Evolutionary conservation across 208 protist genomes (phyloP), one percentile per base, ranked within the genome.

Genomic region (Wallacemonas sp.): DNA sequence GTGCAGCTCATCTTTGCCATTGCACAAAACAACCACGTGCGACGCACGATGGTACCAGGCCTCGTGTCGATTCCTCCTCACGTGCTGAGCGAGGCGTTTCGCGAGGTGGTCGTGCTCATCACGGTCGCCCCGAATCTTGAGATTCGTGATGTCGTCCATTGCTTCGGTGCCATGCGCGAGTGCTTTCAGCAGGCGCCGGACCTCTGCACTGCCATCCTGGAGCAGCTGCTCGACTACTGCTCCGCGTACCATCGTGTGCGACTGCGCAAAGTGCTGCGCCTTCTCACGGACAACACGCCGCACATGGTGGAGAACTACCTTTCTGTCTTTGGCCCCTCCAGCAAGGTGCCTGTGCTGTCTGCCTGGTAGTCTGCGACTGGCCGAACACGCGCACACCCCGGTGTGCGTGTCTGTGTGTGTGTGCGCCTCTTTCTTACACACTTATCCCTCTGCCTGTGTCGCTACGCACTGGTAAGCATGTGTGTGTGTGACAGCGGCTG

Each of bases 201-300:
- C 17, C 45, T 71, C 36, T 95, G 85, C 53, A 76, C 52, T 8
- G 68, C 63, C 57, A 71, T 57, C 32, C 72, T 87, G 48, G 66
- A 84, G 22, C 33, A 45, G 19, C 63, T 95, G 48, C 67, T 95
- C 19, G 79, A 87, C 41, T 83, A 84, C 55, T 93, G 82, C 62
- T 87, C 85, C 15, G 90, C 90, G 9, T 93, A 95, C 63, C 90
- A 95, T 55, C 84, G 90, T n/a, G 90, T 95, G 54, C 86, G 90
- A 19, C 64, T 95, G 50, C 86, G 90, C 12, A 72, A 81, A 45
- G 87, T 91, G 36, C 59, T 79, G 36, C 81, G 76, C 41, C 61
- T 83, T 0, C 48, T 94, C 19, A 71, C 65, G 24, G 68, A 75
- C 17, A 72, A 76, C 24, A 71, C 52, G 12, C 60, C 37, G 37